Conservation (phyloP, 78 protist genomes). For the Dictyostelium citrinum region DNA sequence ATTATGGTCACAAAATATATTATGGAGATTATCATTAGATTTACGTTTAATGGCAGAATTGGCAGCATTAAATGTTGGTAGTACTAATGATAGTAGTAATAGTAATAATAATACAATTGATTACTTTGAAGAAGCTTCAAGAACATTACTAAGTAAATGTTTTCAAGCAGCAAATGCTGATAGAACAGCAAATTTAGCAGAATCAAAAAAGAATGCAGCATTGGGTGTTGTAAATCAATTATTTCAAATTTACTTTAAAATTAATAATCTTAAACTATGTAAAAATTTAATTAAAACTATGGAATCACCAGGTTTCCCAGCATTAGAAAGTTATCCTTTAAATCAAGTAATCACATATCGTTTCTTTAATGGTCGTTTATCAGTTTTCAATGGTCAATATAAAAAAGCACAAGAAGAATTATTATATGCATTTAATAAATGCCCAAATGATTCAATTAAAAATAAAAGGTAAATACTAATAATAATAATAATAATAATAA, state of each 20-base stretch:
- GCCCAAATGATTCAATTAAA: conserved; percentile 1
- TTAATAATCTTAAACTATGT: conserved; percentile 59
- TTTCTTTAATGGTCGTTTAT: conserved; percentile 78
- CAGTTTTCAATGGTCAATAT: conserved; percentile 63
- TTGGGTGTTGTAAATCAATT: conserved; percentile 70
- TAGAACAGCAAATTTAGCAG: conserved; percentile 10
- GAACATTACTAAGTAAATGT: conserved; percentile 38
- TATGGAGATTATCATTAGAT: conserved; percentile 51
- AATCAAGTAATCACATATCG: conserved; percentile 57
- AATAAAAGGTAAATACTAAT: too few relatives aligned
- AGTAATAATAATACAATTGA: neutral
- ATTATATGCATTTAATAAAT: conserved; percentile 60
- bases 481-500: too few relatives aligned
- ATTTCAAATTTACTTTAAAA: conserved; percentile 74
- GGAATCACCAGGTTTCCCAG: conserved; percentile 49
- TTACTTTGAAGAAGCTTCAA: conserved; percentile 59
- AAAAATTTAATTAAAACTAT: conserved; percentile 54
- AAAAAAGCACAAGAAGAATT: conserved; percentile 64
- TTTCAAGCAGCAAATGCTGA: conserved; percentile 55
- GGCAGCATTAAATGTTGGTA: neutral
- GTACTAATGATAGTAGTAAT: neutral
- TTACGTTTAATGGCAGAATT: conserved; percentile 46
- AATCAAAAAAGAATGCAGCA: conserved; percentile 68
- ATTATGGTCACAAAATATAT: conserved; percentile 16
- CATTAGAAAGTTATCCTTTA: conserved; percentile 42